Base-by-base conservation (phyloP, 805 yeast species). In the Myxozyma melibiosi region DNA sequence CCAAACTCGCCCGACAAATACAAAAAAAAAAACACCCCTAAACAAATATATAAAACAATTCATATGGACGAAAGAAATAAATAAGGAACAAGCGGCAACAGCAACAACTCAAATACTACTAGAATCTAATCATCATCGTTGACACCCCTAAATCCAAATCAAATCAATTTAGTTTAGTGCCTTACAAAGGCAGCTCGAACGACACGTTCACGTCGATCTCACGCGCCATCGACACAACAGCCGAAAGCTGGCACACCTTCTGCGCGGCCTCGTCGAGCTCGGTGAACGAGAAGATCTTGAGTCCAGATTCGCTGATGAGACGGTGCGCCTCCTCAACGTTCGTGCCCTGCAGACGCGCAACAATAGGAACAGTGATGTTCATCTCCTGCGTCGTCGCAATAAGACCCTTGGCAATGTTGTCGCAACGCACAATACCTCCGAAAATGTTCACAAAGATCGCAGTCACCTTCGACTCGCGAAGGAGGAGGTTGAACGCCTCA, bases 371-470 rank as follows among this genome's bases (percentile, higher is more conserved):
- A 64, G 82, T 84, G 74, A 94, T 84, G 70, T 87, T 84, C 80
- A 94, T 84, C 80, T 86, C 87, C 78, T 90, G 90, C 66, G 97
- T 84, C 53, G 97, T 97, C 66, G 91, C 88, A 69, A 94, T 91
- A 73, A 94, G 83, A 77, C 99, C 99, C 78, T 85, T 85, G 69
- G 99, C 99, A 64, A 94, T 97, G 79, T 84, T 90, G 78, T 94
- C 99, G 79, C 99, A 94, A 82, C 99, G 90, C 68, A 94, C 99
- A 68, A 94, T 94, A 80, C 99, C 99, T 75, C 99, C 99, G 71
- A 94, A 94, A 71, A 94, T 94, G 84, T 94, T 94, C 72, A 94
- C 98, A 69, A 94, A 92, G 74, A 94, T 94, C 72, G 97, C 96
- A 70, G 88, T 84, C 66, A 94, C 97, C 70, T 84, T 83, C 71